Percentiles rank a stretch among this genome's conserved stretches.
Evolutionary conservation across 305 asterid genomes (phyloP).

Genomic region (Fraxinus dipetala): DNA sequence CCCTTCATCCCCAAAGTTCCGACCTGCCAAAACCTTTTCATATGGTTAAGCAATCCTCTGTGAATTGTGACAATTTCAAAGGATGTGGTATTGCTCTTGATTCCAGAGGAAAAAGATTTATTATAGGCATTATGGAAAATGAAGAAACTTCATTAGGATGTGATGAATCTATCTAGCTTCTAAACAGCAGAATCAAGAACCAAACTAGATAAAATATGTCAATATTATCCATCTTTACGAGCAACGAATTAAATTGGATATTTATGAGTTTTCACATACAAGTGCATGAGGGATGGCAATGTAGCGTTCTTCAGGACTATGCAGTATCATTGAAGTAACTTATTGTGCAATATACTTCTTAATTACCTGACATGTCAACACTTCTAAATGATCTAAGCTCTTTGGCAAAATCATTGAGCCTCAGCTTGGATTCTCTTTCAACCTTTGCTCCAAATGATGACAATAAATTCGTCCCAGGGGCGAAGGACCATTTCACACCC

Average conservation of each 20-base stretch:
- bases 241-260: neutral
- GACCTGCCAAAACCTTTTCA: conserved; percentile 53
- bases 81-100: neutral
- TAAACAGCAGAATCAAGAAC: neutral
- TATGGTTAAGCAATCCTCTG: conserved; percentile 29
- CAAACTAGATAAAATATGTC: neutral
- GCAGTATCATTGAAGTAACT: conserved; percentile 16
- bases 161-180: neutral
- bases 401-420: conserved; percentile 86
- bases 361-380: conserved; percentile 88
- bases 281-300: neutral
- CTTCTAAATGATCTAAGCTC: conserved; percentile 70
- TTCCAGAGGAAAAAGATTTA: neutral
- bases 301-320: neutral
- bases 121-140: neutral
- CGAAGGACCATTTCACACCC: conserved; percentile 77
- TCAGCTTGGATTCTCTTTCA: conserved; percentile 69
- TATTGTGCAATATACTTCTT: conserved; percentile 18
- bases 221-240: neutral
- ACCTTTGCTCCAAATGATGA: conserved; percentile 61
- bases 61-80: conserved; percentile 16
- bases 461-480: conserved; percentile 69
- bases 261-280: neutral
- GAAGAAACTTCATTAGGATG: neutral
- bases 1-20: conserved; percentile 88